These are phyloP conservation scores for Rhodotorula sp. DNA, from an alignment of 1,284 basidiomycete species.

Conservation along the genomic window DNA sequence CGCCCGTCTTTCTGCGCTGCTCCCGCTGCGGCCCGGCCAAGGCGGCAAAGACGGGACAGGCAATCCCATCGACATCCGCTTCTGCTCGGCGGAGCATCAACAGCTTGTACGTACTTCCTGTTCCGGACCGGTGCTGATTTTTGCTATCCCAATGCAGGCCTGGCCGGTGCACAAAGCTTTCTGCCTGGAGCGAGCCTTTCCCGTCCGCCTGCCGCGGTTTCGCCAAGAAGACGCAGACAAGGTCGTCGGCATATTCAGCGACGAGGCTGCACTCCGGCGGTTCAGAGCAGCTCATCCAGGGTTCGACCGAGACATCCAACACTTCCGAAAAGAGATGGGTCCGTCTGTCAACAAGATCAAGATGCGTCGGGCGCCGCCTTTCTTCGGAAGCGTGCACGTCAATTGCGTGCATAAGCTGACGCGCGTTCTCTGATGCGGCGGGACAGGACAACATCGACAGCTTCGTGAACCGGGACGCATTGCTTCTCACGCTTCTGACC, in stretches of 20 bases:
- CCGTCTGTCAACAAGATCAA: not conserved
- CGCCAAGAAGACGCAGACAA: not conserved
- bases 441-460: no score
- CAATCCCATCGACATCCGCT: not conserved
- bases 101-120: not conserved
- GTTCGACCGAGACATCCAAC: not conserved
- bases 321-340: not conserved
- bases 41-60: no score
- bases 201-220: not conserved
- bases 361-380: not conserved
- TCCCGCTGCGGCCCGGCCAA: not conserved
- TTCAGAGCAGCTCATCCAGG: not conserved
- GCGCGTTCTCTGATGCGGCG: not conserved
- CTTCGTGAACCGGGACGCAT: no score
- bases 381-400: not conserved
- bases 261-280: not conserved
- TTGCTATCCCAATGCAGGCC: not conserved
- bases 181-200: not conserved
- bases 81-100: slow-evolving; percentile 3
- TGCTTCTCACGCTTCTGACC: no score
- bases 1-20: not conserved
- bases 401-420: not conserved
- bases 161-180: slow-evolving; percentile 2
- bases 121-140: no score
- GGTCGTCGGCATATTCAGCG: not conserved